Evolutionary conservation across 2,329 filamentous ascomycete genomes (phyloP).

Genomic region (Colletotrichum ledebouriae): DNA sequence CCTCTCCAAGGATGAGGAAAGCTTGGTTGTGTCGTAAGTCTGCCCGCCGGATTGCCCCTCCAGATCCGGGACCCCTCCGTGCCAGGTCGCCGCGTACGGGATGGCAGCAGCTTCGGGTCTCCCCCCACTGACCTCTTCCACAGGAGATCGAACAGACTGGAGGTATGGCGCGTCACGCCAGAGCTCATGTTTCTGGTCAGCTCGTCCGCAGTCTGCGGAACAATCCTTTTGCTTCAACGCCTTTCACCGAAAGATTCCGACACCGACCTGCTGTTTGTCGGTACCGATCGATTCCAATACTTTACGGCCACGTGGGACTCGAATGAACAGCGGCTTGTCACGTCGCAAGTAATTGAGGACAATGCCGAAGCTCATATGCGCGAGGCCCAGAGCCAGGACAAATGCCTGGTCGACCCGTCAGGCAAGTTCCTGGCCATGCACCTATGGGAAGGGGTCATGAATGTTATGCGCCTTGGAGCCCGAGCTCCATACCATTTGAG

Average conservation of each 20-base stretch:
- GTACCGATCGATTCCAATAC: constrained; percentile 90
- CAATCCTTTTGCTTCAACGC: constrained; percentile 86
- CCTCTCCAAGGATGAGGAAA: constrained; percentile 74
- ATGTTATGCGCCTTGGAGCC: constrained; percentile 64
- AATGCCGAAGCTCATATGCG: constrained; percentile 72
- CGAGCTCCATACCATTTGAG: constrained; percentile 60
- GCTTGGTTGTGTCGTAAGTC: constrained; percentile 85
- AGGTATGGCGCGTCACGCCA: constrained; percentile 80
- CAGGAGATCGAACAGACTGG: constrained; percentile 87
- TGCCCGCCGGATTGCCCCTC: constrained; percentile 9
- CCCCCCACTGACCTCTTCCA: constrained; percentile 48
- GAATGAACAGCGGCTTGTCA: constrained; percentile 63
- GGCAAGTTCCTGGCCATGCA: constrained; percentile 71
- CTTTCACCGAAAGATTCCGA: constrained; percentile 80
- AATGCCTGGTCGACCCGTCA: constrained; percentile 86
- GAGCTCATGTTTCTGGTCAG: constrained; percentile 75
- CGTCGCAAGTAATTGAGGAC: constrained; percentile 66
- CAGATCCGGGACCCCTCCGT: constrained; percentile 19
- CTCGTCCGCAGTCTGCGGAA: constrained; percentile 84
- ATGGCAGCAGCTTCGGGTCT: not conserved
- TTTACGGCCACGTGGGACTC: constrained; percentile 90
- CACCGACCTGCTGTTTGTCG: constrained; percentile 91
- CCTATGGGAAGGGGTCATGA: constrained; percentile 72
- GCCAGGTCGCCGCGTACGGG: not conserved
- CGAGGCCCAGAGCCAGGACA: constrained; percentile 85